These are phyloP conservation scores for Pseudogymnoascus sp. DNA, from an alignment of 2,329 filamentous ascomycete genomes.

Conservation along the genomic window DNA sequence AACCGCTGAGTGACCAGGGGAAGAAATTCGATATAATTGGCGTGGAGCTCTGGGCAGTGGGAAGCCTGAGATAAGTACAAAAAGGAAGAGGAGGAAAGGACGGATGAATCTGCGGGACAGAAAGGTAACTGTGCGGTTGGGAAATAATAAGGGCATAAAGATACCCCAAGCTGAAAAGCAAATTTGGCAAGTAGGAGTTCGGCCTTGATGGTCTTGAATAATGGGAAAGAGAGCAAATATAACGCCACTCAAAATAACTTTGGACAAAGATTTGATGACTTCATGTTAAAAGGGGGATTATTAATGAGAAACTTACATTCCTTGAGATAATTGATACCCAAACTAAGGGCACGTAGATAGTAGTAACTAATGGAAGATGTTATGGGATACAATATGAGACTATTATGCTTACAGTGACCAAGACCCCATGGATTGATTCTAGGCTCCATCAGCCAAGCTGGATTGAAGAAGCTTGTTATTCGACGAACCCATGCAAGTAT, in stretches of 20 bases:
- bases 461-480: neutral
- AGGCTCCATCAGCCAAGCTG: neutral
- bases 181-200: neutral
- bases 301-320: neutral
- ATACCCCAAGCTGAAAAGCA: neutral
- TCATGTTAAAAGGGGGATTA: neutral
- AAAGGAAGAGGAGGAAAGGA: neutral
- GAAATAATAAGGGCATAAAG: conserved; percentile 1
- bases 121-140: neutral
- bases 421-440: neutral
- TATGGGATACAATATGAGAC: neutral
- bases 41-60: conserved; percentile 70
- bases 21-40: conserved; percentile 86
- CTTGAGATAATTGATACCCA: neutral
- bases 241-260: neutral
- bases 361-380: neutral
- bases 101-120: neutral
- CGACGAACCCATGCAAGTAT: neutral
- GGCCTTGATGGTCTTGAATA: neutral
- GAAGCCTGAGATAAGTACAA: neutral
- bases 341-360: neutral
- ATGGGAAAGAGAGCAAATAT: conserved; percentile 5
- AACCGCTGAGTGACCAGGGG: conserved; percentile 85
- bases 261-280: neutral
- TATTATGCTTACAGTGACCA: neutral